Evolutionary conservation across 2,329 filamentous ascomycete species (phyloP), one percentile per base, ranked within the genome.

Genomic region (Neofusicoccum sp.): DNA sequence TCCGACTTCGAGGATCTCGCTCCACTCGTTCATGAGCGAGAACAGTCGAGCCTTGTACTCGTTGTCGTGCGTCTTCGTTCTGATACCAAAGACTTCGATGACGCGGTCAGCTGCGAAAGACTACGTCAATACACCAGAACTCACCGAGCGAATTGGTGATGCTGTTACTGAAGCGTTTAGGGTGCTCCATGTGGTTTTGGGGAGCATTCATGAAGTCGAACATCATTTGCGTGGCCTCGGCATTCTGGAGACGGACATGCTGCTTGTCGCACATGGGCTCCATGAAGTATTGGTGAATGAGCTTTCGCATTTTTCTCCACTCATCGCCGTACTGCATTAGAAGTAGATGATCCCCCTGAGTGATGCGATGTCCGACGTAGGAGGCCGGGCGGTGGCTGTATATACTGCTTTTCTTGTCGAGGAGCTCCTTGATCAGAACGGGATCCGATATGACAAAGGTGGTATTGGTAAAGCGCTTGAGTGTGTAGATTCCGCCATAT

Each of bases 111-210:
- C 41, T 3, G 41, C 22, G 22, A 22, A 22, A 22, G 22, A 22
- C 22, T 22, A 22, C 22, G 22, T 22, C 1, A 22, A 22, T 22
- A 2, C 22, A 22, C 22, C 22, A 11, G 12, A 41, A 45, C 60
- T 31, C 0, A 67, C 76, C 56, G n/a, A 80, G 67, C 44, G 71
- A 76, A 72, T 79, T 82, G 31, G 74, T 81, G 60, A 83, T 78
- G 64, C 79, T 82, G 65, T 84, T 84, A 56, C 76, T 80, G 64
- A 77, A 83, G 2, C 83, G 72, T 65, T 80, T 79, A 0, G 81
- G 77, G 66, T 83, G 80, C 34, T 74, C 62, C 79, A 83, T 83
- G 49, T 78, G 75, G n/a, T 79, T 64, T 31, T 77, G 72, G 0
- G 81, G 81, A 0, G 70, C 62, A 0, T 72, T 49, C 14, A 80